phyloP scores from a whole-genome alignment of 2,329 filamentous ascomycete species.

The Colletotrichum paranaense region DNA sequence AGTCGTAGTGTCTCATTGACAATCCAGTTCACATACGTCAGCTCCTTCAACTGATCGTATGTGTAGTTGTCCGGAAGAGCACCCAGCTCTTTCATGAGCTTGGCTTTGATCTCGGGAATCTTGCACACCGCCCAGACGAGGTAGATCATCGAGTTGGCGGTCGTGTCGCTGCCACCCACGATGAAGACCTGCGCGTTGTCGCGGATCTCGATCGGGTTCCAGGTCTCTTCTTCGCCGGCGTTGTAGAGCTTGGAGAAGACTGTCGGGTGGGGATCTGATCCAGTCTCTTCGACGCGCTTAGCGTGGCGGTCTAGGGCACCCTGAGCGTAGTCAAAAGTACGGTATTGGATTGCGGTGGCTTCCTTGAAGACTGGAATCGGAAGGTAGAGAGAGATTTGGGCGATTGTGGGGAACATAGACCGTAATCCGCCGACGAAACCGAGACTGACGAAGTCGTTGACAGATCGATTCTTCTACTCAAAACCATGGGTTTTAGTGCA shows the following conservation, averaged over 20 bases:
- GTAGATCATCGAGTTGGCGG: slow-evolving; percentile 62
- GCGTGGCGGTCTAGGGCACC: slow-evolving; percentile 23
- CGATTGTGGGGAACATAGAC: slow-evolving; percentile 20
- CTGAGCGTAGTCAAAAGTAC: slow-evolving; percentile 26
- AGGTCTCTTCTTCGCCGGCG: slow-evolving; percentile 18
- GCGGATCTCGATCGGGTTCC: slow-evolving; percentile 27
- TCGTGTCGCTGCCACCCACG: slow-evolving; percentile 64
- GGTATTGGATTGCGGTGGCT: slow-evolving; percentile 13
- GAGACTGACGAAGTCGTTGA: slow-evolving; percentile 27
- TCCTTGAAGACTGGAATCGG: slow-evolving; percentile 29
- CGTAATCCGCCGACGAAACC: slow-evolving; percentile 26
- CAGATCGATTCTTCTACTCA: slow-evolving; percentile 20
- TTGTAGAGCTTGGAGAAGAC: slow-evolving; percentile 30
- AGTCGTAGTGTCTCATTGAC: slow-evolving; percentile 59
- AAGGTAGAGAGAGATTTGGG: slow-evolving; percentile 10
- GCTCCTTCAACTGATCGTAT: slow-evolving; percentile 46
- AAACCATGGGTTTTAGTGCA: not conserved
- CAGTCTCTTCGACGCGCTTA: slow-evolving; percentile 14
- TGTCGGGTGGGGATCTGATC: slow-evolving; percentile 11
- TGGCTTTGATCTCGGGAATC: slow-evolving; percentile 43
- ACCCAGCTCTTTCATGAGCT: slow-evolving; percentile 49
- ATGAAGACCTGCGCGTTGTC: slow-evolving; percentile 50
- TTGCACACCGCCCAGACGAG: slow-evolving; percentile 53
- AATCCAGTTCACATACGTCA: slow-evolving; percentile 55
- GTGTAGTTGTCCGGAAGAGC: slow-evolving; percentile 38